Evolutionary conservation across 1,284 basidiomycete species (phyloP), one percentile per base, ranked within the genome.

Genomic region (Flammula alnicola): DNA sequence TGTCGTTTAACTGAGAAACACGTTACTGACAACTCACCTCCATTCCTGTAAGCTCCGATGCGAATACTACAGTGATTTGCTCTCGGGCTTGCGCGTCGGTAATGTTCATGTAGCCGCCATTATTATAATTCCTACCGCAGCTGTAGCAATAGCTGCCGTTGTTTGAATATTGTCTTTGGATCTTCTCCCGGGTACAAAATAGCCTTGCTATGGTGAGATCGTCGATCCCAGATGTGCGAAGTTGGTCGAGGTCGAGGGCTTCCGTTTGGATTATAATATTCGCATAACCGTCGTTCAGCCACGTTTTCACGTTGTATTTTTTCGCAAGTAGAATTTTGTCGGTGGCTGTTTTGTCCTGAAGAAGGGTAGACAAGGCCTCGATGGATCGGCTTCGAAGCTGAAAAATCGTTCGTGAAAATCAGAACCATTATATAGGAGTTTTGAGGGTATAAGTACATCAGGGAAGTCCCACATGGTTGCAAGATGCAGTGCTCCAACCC

Each of bases 381-480:
- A 35, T 35, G 33, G 20, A 7, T 4, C 33, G 33, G 16, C 3
- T 19, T 35, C 33, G 33, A 35, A 35, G 33, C 33, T 35, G 33
- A 3, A 35, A 3, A 35, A 16, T 3, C 8, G 20, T 35, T 8
- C 7, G 16, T 9, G 5, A 6, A 35, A 35, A n/a, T n/a, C n/a
- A n/a, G n/a, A n/a, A n/a, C n/a, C n/a, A n/a, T 5, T 5, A 4
- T 17, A 35, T 4, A 17, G 33, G 23, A 16, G 38, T 5, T 12
- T 23, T 9, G 8, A 40, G 6, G 22, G 16, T 40, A 43, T 12
- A 14, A 19, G 7, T 30, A 44, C 48, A 33, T 38, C 14, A 19
- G 14, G 27, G 29, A 50, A 50, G 11, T 44, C 31, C 42, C 48
- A 50, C 42, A 44, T 44, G n/a, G 41, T 50, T 3, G 48, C 14